Conservation (phyloP, 2,329 filamentous ascomycete genomes). For the Sclerotinia subarctica region DNA sequence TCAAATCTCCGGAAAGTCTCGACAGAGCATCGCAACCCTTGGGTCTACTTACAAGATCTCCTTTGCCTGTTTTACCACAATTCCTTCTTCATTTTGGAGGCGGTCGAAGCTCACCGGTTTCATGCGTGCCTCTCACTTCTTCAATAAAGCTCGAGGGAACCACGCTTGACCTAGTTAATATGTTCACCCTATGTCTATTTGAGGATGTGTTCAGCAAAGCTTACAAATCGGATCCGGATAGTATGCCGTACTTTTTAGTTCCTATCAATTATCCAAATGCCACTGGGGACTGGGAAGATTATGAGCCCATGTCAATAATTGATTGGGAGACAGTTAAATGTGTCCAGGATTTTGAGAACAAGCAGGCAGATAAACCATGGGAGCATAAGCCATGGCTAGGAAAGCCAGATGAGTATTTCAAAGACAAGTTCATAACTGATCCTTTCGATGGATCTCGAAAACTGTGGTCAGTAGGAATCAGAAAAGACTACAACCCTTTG, state of each 20-base stretch:
- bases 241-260: conserved; percentile 80
- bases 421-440: conserved; percentile 54
- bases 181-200: conserved; percentile 75
- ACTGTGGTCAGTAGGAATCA: conserved; percentile 52
- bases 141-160: conserved; percentile 45
- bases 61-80: conserved; percentile 60
- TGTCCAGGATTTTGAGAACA: conserved; percentile 40
- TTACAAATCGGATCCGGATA: conserved; percentile 60
- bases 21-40: conserved; percentile 60
- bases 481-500: conserved; percentile 56
- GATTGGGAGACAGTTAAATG: conserved; percentile 59
- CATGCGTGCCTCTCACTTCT: conserved; percentile 45
- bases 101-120: conserved; percentile 56
- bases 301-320: conserved; percentile 40
- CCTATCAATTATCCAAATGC: conserved; percentile 45
- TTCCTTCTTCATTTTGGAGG: conserved; percentile 73
- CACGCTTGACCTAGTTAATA: conserved; percentile 55
- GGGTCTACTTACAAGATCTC: conserved; percentile 65
- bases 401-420: conserved; percentile 48
- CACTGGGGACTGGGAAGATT: not conserved
- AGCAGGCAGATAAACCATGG: conserved; percentile 42
- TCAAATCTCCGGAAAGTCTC: conserved; percentile 55
- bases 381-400: conserved; percentile 33
- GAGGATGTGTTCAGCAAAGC: conserved; percentile 85
- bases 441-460: conserved; percentile 62